Conservation (phyloP, 2,329 filamentous ascomycete genomes). For the Xylariales sp. region DNA sequence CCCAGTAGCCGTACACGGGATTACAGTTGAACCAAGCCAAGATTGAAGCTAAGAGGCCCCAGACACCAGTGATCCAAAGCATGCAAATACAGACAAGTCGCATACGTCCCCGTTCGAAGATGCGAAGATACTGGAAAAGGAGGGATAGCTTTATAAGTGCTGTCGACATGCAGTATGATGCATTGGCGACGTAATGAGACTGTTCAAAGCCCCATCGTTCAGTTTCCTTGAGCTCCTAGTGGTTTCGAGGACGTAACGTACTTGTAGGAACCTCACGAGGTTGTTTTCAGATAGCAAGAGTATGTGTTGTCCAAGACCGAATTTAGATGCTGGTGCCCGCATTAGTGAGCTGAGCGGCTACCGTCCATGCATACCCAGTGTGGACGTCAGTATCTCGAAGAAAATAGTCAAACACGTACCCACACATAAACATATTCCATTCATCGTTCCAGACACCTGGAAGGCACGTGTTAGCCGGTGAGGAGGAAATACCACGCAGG, state of each 20-base stretch:
- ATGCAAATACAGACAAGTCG: slow-evolving; percentile 19
- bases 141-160: slow-evolving; percentile 31
- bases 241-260: neutral
- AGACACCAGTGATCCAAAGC: slow-evolving; percentile 18
- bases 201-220: slow-evolving; percentile 17
- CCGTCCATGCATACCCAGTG: too few species aligned
- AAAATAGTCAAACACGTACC: neutral
- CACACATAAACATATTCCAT: slow-evolving; percentile 3
- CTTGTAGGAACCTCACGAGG: slow-evolving; percentile 4
- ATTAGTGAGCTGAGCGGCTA: too few species aligned
- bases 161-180: slow-evolving; percentile 26
- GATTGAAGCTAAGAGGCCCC: slow-evolving; percentile 23
- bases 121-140: slow-evolving; percentile 29
- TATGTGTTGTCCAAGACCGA: slow-evolving; percentile 2
- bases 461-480: neutral
- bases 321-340: slow-evolving; percentile 3
- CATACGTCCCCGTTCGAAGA: slow-evolving; percentile 18
- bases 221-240: neutral
- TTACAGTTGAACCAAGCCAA: slow-evolving; percentile 25
- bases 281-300: neutral
- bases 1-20: slow-evolving; percentile 27
- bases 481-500: too few species aligned
- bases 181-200: slow-evolving; percentile 27
- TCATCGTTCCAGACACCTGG: slow-evolving; percentile 2
- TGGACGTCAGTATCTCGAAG: too few species aligned